Evolutionary conservation across 495 filamentous ascomycete species (phyloP), one percentile per base, ranked within the genome.

Genomic region (Melanomma pulvis-pyrius): DNA sequence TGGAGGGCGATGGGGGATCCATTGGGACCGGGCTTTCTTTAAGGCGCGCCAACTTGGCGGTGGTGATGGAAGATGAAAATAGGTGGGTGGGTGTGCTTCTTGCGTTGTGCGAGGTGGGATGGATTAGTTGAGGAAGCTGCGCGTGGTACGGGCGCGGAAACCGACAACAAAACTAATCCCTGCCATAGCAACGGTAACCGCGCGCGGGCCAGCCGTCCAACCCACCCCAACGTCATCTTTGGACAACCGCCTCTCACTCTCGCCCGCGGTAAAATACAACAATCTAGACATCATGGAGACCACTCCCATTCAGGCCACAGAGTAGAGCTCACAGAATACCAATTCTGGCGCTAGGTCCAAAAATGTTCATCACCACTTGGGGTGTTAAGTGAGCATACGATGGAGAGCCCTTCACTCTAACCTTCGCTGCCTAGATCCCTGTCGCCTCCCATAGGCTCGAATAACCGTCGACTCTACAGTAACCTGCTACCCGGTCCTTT

Each of bases 1-100:
- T 69, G 66, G 61, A 58, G 19, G 61, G 61, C n/a, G 67, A 69
- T 22, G 69, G 69, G 1, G 70, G 66, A 63, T 69, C 70, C 70
- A 69, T 72, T 11, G 22, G 53, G 55, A 66, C 55, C 61, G 67
- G 60, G 47, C 46, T 47, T 9, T 65, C 67, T 59, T 60, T 64
- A 32, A 69, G 56, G 60, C 39, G 49, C 60, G 67, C 67, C 67
- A 69, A 62, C 58, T 69, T 69, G 54, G 61, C 60, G 61, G 61
- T 68, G 30, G 52, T 69, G 52, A 13, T 28, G 17, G 24, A 32
- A 12, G 28, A 24, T 39, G 9, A 12, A 21, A 5, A 32, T 30
- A 19, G 48, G 26, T 56, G 36, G 5, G 32, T 34, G 47, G 22
- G 49, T 26, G 19, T 39, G 41, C 15, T 59, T 22, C 17, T 39